These are phyloP conservation scores for Waltergamsia citrina DNA, from an alignment of 2,329 filamentous ascomycete genomes.

Conservation along the genomic window DNA sequence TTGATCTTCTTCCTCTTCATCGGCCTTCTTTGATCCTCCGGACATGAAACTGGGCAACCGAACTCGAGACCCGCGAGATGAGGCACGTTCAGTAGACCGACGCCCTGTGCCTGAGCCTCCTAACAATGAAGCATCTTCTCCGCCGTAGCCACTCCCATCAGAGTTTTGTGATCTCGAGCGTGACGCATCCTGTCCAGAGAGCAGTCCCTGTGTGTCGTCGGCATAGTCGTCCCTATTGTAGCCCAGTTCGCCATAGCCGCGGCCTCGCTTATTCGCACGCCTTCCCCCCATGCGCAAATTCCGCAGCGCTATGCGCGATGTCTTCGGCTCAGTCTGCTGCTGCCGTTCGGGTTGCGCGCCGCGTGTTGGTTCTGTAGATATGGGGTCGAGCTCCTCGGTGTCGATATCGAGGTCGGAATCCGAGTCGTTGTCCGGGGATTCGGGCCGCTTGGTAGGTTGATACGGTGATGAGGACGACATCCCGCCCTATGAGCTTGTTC, in stretches of 20 bases:
- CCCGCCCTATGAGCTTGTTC: conserved; percentile 21
- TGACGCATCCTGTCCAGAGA: conserved; percentile 50
- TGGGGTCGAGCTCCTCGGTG: conserved; percentile 69
- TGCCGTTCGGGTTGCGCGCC: conserved; percentile 16
- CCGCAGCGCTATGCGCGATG: conserved; percentile 59
- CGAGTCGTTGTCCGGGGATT: conserved; percentile 57
- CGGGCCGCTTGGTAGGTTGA: conserved; percentile 46
- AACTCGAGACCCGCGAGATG: conserved; percentile 34
- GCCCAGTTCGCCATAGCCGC: conserved; percentile 52
- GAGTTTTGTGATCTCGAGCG: conserved; percentile 49
- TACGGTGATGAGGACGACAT: conserved; percentile 47
- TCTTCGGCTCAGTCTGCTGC: conserved; percentile 27
- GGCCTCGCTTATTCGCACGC: conserved; percentile 42
- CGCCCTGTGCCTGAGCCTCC: conserved; percentile 23
- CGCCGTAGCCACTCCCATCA: conserved; percentile 51
- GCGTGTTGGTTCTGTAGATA: conserved; percentile 24
- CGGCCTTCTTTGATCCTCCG: conserved; percentile 17
- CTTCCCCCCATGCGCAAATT: conserved; percentile 59
- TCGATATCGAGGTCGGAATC: conserved; percentile 68
- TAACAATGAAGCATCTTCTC: conserved; percentile 65
- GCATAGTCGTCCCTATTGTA: conserved; percentile 45
- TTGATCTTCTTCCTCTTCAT: conserved; percentile 17
- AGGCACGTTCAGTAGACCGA: conserved; percentile 15
- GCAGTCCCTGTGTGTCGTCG: conserved; percentile 57
- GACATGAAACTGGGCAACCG: conserved; percentile 62